Evolutionary conservation across 1,284 basidiomycete species (phyloP), one percentile per base, ranked within the genome.

Genomic region (Ceratobasidium sp.): DNA sequence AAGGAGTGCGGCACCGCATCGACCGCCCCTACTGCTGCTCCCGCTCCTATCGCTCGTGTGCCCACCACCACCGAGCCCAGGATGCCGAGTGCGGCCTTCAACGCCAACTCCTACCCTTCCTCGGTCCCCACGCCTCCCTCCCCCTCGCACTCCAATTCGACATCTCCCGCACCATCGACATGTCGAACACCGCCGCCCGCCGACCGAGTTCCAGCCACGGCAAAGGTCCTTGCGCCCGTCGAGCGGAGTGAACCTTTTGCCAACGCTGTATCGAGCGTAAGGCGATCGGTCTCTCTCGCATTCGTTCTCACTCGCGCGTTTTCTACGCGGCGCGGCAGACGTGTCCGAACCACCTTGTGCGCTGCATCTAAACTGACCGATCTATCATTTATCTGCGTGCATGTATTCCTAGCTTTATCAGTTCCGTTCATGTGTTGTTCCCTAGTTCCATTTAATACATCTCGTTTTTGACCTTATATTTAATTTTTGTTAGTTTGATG

Each of bases 131-230:
- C 66, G 17, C 78, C 69, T 1, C 75, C 72, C 17, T 75, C 73
- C 31, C 77, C 77, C 1, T 71, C 74, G 1, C 74, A 75, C 36
- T 77, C 76, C 17, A 76, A 78, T 56, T 76, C 77, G 31, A 74
- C 77, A 4, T 78, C 78, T 0, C 78, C 78, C 1, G 73, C 72
- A 15, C 77, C 78, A 1, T 79, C 78, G 15, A 76, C 75, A 48
- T 77, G 78, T 50, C 69, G 72, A 17, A 79, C 78, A 48, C 78
- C 77, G 48, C 75, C 60, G 14, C 51, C 57, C 22, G 56, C 67
- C 1, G 56, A 69, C 24, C 48, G 51, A 8, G 71, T 71, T 22
- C 72, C 73, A 57, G 75, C 74, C 75, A 36, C 50, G 36, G 59
- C 59, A 11, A 71, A 75, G 67, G 67, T 72, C 59, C 22, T 69